A percentile compares a stretch with the other conserved stretches of the same genome.
Conservation (phyloP, 2,329 filamentous ascomycete genomes). For the Penicillium hesseltinei region DNA sequence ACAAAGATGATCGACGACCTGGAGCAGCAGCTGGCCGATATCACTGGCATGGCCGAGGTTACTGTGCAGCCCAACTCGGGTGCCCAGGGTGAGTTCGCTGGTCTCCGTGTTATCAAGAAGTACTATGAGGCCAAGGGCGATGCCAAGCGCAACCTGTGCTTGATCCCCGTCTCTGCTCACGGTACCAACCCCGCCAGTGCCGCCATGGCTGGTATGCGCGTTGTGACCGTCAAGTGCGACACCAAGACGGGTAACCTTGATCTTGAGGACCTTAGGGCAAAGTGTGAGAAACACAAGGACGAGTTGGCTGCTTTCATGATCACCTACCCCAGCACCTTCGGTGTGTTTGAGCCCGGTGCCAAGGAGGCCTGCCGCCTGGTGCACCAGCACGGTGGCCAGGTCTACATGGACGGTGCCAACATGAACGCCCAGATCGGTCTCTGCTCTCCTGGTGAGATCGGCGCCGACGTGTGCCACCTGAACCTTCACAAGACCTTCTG, state of each 20-base stretch:
- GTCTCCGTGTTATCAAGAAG: slow-evolving; percentile 81
- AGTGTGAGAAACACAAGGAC: slow-evolving; percentile 83
- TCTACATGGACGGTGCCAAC: slow-evolving; percentile 98
- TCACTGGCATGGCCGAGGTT: slow-evolving; percentile 87
- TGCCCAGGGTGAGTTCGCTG: slow-evolving; percentile 91
- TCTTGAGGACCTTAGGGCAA: slow-evolving; percentile 77
- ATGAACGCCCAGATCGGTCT: slow-evolving; percentile 98
- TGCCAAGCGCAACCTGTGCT: slow-evolving; percentile 76
- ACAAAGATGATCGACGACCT: slow-evolving; percentile 67
- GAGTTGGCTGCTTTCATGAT: slow-evolving; percentile 93
- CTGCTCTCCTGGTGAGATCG: slow-evolving; percentile 91
- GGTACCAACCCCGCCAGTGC: slow-evolving; percentile 95
- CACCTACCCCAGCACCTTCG: slow-evolving; percentile 92
- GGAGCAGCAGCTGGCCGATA: slow-evolving; percentile 71
- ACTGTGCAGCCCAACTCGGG: slow-evolving; percentile 95
- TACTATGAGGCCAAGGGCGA: slow-evolving; percentile 69
- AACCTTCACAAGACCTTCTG: slow-evolving; percentile 99
- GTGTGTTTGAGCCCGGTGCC: slow-evolving; percentile 87
- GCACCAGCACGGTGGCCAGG: slow-evolving; percentile 83
- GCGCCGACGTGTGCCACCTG: slow-evolving; percentile 93
- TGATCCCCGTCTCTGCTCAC: slow-evolving; percentile 93
- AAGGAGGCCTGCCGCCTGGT: slow-evolving; percentile 83
- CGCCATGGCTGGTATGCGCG: slow-evolving; percentile 92
- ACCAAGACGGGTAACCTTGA: slow-evolving; percentile 84
- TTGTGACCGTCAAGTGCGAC: slow-evolving; percentile 90